These are phyloP conservation scores for Dictyostelium gargantuum DNA, from an alignment of 208 protist genomes.

Conservation along the genomic window DNA sequence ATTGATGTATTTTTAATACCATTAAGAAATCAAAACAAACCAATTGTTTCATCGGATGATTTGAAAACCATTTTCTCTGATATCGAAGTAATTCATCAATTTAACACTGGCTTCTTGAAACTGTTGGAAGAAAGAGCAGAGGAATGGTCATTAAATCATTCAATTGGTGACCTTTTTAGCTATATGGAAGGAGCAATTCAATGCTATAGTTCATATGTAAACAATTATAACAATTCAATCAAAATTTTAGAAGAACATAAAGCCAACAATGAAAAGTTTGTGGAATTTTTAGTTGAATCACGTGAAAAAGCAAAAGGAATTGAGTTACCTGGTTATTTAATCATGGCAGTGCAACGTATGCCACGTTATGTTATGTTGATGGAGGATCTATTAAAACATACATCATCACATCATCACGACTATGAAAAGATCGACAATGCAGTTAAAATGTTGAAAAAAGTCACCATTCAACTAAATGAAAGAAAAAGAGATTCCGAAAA, in stretches of 20 bases:
- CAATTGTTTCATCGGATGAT: background rate
- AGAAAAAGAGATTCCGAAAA: conserved; percentile 63
- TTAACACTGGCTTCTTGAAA: conserved; percentile 2
- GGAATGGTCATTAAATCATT: conserved; percentile 7
- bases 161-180: background rate
- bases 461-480: conserved; percentile 58
- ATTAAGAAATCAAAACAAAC: background rate
- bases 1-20: background rate
- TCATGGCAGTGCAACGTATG: conserved; percentile 58
- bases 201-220: conserved; percentile 55
- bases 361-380: conserved; percentile 63
- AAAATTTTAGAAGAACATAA: background rate
- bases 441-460: background rate
- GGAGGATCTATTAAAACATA: conserved; percentile 66
- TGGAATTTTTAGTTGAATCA: background rate
- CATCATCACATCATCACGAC: background rate
- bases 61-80: conserved; percentile 30
- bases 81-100: conserved; percentile 46
- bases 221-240: conserved; percentile 59
- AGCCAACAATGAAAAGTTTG: conserved; percentile 14
- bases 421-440: conserved; percentile 15
- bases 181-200: background rate
- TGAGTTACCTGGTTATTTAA: conserved; percentile 18
- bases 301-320: conserved; percentile 48
- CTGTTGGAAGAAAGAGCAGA: background rate